These are phyloP conservation scores for Cytospora piceae DNA, from an alignment of 2,329 filamentous ascomycete genomes.

Conservation along the genomic window DNA sequence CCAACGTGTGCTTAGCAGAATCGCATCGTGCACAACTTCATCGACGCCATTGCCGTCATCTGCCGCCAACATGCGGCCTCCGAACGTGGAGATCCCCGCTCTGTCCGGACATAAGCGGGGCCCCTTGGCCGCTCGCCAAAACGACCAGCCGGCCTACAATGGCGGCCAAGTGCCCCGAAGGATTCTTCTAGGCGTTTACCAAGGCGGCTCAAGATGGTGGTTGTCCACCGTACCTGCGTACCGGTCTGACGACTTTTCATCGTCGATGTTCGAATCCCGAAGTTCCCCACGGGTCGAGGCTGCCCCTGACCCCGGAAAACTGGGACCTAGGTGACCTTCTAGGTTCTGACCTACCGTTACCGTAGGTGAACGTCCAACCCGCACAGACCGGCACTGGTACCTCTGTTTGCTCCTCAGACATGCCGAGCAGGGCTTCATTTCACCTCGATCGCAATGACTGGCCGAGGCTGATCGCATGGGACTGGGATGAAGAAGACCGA, in stretches of 20 bases:
- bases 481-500: background rate
- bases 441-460: slow-evolving; percentile 3
- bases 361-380: background rate
- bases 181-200: slow-evolving; percentile 23
- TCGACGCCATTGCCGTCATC: slow-evolving; percentile 17
- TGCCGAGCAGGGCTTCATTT: background rate
- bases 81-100: slow-evolving; percentile 8
- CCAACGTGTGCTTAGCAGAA: background rate
- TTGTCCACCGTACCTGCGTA: background rate
- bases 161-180: slow-evolving; percentile 21
- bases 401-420: background rate
- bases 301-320: slow-evolving; percentile 1
- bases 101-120: slow-evolving; percentile 19
- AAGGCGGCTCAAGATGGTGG: slow-evolving; percentile 20
- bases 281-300: background rate
- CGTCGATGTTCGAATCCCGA: slow-evolving; percentile 11
- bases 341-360: background rate
- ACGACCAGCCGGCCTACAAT: slow-evolving; percentile 11
- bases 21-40: slow-evolving; percentile 10
- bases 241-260: slow-evolving; percentile 1
- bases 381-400: background rate
- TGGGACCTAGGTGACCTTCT: background rate
- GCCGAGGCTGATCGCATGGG: slow-evolving; percentile 19
- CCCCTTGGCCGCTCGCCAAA: slow-evolving; percentile 18
- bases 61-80: slow-evolving; percentile 18